Base-by-base conservation (phyloP, 108 stramenopile genomes). In the Skeletonema costatum region DNA sequence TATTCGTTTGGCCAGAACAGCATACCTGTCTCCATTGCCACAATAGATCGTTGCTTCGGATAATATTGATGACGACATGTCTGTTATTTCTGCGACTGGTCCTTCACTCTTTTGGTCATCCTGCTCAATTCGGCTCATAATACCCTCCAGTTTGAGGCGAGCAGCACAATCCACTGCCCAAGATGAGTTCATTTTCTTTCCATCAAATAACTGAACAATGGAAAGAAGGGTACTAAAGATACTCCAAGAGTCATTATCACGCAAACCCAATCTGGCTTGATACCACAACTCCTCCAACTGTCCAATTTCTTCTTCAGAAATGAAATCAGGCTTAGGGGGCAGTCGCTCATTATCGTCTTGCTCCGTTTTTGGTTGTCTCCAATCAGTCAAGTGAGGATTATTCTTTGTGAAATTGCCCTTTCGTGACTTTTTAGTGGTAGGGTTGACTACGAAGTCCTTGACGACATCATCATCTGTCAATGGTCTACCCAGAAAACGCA, bases 401-500 rank as follows among this genome's bases (percentile, higher is more conserved):
- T 81, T 81, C 32, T 76, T 73, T 32, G 75, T 70, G 77, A 90
- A 93, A 39, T 78, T 80, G 30, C 92, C 89, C 41, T 71, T 75
- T 41, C 92, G 72, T 17, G 87, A 87, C 53, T 77, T 42, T 39
- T 74, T 66, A 13, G 86, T 88, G 29, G 92, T 89, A 9, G 89
- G 89, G 64, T 90, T 89, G 62, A 89, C 74, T 2, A 84, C 80
- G 2, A 66, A 70, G 17, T 79, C 60, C 21, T 85, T 83, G 11
- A 89, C 84, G 2, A 85, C 85, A 74, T 89, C 89, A 2, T 59
- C 66, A 7, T 80, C 73, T 3, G 53, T 48, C 63, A 89, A 50
- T 2, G 82, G 75, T 36, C 88, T 88, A 60, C 74, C 78, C 17
- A 84, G 51, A 62, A 92, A 92, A 14, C 90, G 80, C 25, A 87